phyloP scores from a whole-genome alignment of 176 grass and related monocot genomes.

The Musa troglodytarum region DNA sequence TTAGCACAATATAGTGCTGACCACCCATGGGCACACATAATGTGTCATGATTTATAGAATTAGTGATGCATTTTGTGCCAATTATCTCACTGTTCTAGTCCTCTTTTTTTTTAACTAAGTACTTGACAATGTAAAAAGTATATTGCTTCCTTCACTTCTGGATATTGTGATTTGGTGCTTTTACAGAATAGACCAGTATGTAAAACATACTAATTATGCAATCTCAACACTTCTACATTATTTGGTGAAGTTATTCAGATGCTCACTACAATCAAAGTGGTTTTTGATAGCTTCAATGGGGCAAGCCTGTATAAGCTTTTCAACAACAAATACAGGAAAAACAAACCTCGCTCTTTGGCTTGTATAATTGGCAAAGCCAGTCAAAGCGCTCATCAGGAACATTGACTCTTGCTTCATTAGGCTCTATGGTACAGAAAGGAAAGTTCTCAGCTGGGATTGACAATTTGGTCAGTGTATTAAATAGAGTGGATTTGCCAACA shows the following conservation, averaged over 20 bases:
- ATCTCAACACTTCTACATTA: not conserved
- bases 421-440: conserved; percentile 95
- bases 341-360: conserved; percentile 95
- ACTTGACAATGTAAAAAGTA: not conserved
- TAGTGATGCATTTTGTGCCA: too few species aligned
- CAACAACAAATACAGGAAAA: conserved; percentile 5
- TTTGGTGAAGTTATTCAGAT: not conserved
- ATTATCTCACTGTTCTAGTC: not conserved
- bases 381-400: conserved; percentile 93
- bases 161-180: not conserved
- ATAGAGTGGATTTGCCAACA: conserved; percentile 97
- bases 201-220: not conserved
- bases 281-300: not conserved
- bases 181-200: not conserved
- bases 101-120: not conserved
- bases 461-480: conserved; percentile 92
- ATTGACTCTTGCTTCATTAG: conserved; percentile 83
- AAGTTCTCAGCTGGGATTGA: conserved; percentile 96
- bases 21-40: not conserved
- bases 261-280: not conserved
- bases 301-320: not conserved
- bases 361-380: conserved; percentile 85
- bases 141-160: not conserved
- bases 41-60: not conserved
- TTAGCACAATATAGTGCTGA: not conserved